Base-by-base conservation (phyloP, 805 yeast genomes). In the Starmerella cellae region DNA sequence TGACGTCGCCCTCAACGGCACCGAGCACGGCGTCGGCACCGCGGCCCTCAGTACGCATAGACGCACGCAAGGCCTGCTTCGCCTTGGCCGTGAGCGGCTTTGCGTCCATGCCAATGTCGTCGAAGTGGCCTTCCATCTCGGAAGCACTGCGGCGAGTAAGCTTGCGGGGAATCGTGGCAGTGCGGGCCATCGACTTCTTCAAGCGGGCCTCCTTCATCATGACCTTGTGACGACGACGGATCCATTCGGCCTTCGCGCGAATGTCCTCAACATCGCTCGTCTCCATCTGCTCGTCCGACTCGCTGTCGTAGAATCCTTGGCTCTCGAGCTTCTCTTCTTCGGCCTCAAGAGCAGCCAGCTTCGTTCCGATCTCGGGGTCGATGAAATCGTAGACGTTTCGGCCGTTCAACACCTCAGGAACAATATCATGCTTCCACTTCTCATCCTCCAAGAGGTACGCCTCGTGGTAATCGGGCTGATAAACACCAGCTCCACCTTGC, bases 401-500 rank as follows among this genome's bases (percentile, higher is more conserved):
- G 66, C 99, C 99, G 58, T 91, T 85, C 60, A 91, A 68, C 42
- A 91, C 73, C 69, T 91, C 99, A 22, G 99, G 99, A 84, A 91
- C 84, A 49, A 80, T 73, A 64, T 91, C 99, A 53, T 84, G 76
- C 73, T 88, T 88, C 99, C 99, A 91, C 51, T 83, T 93, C 40
- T 88, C 97, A 60, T 91, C 88, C 54, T 88, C 98, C 54, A 91
- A 70, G 48, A 91, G 54, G 64, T 93, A 91, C 58, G 79, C 81
- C 59, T 88, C 97, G 62, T 85, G 83, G 66, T 91, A 70, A 67
- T 91, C 85, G 60, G 91, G 75, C 67, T 85, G 91, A 71, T 67
- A 91, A 28, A 91, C 98, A 71, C 98, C 98, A 35, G 98, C 96
- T 60, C 98, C 98, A 60, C 98, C 98, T 57, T 91, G 83, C 61